Percentiles rank a stretch among this genome's conserved stretches.
Conservation (phyloP, 768 basidiomycete species). For the Panaeolus papilionaceus region DNA sequence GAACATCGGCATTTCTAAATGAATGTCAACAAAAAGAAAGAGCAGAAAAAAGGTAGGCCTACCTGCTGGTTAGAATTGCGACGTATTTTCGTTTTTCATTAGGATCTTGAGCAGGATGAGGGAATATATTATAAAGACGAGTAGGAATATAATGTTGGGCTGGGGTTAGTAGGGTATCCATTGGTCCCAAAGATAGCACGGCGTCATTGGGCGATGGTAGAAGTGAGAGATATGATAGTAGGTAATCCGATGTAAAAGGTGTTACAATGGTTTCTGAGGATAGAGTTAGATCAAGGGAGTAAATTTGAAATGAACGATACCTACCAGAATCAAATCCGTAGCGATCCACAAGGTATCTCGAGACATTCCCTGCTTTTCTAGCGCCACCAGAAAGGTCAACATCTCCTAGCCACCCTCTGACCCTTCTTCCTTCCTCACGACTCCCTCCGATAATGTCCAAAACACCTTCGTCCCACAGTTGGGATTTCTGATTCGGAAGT, state of each 20-base stretch:
- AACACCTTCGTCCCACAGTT: slow-evolving; percentile 80
- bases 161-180: slow-evolving; percentile 79
- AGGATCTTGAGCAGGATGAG: slow-evolving; percentile 83
- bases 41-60: slow-evolving; percentile 16
- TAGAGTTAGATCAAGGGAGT: slow-evolving; percentile 1
- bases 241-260: slow-evolving; percentile 78
- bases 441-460: slow-evolving; percentile 81
- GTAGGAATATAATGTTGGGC: slow-evolving; percentile 79
- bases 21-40: slow-evolving; percentile 16
- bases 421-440: slow-evolving; percentile 72
- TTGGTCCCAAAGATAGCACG: slow-evolving; percentile 81
- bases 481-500: slow-evolving; percentile 28
- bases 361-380: slow-evolving; percentile 67
- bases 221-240: slow-evolving; percentile 80
- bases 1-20: slow-evolving; percentile 80
- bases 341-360: slow-evolving; percentile 78
- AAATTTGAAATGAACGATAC: slow-evolving; percentile 23
- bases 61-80: slow-evolving; percentile 75
- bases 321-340: slow-evolving; percentile 82
- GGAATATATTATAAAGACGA: slow-evolving; percentile 74
- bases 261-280: slow-evolving; percentile 69
- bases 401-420: slow-evolving; percentile 84
- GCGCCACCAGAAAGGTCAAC: slow-evolving; percentile 74
- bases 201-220: slow-evolving; percentile 76
- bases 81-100: slow-evolving; percentile 79